phyloP scores from a whole-genome alignment of 192 early-diverging fungal genomes.

The Allomyces macrogynus region DNA sequence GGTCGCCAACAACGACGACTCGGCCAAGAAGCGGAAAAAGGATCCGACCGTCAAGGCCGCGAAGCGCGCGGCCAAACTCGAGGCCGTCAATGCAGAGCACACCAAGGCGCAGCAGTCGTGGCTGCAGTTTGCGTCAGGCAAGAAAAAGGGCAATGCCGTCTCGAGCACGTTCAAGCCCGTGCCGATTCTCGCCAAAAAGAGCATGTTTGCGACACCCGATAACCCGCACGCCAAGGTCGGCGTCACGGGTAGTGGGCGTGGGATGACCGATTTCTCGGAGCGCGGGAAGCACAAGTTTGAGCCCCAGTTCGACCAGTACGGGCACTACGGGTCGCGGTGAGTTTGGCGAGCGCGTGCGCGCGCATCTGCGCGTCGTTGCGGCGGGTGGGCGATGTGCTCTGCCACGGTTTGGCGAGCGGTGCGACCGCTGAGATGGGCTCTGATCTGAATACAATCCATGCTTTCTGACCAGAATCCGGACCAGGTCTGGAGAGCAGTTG shows the following conservation, averaged over 20 bases:
- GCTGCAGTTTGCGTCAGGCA: neutral
- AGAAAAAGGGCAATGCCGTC: neutral
- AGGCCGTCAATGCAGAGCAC: neutral
- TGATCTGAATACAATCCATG: no score
- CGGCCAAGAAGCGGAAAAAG: neutral
- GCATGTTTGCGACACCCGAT: neutral
- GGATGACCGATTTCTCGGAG: neutral
- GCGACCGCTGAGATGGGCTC: no score
- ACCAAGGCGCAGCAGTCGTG: neutral
- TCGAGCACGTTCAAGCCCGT: neutral
- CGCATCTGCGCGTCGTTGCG: no score
- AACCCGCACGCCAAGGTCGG: neutral
- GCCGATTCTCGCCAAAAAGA: neutral
- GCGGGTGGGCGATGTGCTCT: no score
- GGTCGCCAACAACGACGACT: neutral
- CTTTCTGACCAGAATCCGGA: no score
- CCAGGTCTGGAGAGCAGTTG: no score
- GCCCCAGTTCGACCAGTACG: neutral
- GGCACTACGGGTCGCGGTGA: no score
- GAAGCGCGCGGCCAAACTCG: neutral
- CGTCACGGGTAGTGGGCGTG: neutral
- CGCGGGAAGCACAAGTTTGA: conserved; percentile 1
- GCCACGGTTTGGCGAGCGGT: no score
- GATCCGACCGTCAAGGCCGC: neutral
- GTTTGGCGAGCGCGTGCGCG: no score